These are phyloP conservation scores for Primulina tabacum DNA, from an alignment of 257 asterid genomes.

Conservation along the genomic window DNA sequence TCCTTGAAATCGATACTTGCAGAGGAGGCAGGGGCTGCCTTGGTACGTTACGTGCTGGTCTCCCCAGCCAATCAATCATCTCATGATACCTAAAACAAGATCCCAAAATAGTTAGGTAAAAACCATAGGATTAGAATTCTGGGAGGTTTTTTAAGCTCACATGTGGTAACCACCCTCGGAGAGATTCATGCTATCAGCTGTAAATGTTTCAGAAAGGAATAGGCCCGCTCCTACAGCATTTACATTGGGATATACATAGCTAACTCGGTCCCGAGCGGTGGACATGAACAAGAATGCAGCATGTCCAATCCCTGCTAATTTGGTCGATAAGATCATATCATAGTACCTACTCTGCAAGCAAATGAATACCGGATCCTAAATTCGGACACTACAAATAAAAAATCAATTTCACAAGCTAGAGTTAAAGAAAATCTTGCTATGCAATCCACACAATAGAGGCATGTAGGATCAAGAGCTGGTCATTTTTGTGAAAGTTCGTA, in stretches of 20 bases:
- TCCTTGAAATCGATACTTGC: conserved; percentile 66
- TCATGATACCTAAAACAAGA: conserved; percentile 50
- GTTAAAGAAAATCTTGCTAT: too few species aligned
- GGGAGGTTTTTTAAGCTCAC: conserved; percentile 32
- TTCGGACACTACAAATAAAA: not conserved
- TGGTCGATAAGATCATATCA: conserved; percentile 75
- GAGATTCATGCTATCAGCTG: conserved; percentile 52
- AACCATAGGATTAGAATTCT: not conserved
- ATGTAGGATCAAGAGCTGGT: too few species aligned
- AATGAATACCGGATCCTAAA: conserved; percentile 2
- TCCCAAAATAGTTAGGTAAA: not conserved
- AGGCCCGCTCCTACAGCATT: conserved; percentile 86
- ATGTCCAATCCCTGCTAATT: conserved; percentile 81
- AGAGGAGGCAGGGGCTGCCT: conserved; percentile 65
- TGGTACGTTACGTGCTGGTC: conserved; percentile 69
- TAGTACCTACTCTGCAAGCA: conserved; percentile 70
- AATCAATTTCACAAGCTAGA: not conserved
- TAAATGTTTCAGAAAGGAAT: conserved; percentile 60
- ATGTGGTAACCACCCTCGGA: conserved; percentile 75
- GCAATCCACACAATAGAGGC: too few species aligned
- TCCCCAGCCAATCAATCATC: conserved; percentile 76
- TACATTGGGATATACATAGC: conserved; percentile 81
- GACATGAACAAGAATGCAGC: conserved; percentile 82
- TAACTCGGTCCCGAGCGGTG: conserved; percentile 67
- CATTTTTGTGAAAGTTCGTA: not conserved